Conservation (phyloP, 805 yeast genomes). For the Wickerhamiella kurtzmanii region DNA sequence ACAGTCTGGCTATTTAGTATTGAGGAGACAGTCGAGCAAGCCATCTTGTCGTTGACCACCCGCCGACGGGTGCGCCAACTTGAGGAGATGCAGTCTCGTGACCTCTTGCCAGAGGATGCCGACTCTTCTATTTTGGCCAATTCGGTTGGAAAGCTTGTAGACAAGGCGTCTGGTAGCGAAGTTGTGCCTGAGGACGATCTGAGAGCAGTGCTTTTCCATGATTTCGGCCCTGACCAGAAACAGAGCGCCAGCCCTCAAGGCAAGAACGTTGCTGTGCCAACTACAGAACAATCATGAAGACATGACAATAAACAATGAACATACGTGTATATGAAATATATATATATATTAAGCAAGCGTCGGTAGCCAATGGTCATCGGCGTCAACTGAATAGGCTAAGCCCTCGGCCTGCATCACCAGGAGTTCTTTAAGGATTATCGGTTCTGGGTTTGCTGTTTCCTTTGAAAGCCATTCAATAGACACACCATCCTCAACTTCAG, state of each 20-base stretch:
- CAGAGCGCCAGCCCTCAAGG: background rate
- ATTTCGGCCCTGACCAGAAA: background rate
- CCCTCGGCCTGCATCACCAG: slow-evolving; percentile 6
- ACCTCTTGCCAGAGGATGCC: slow-evolving; percentile 5
- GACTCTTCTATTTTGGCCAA: slow-evolving; percentile 13
- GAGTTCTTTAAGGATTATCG: background rate
- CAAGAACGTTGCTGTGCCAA: background rate
- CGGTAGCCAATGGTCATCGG: slow-evolving; percentile 5
- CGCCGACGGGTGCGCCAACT: slow-evolving; percentile 36
- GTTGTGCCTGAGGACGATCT: slow-evolving; percentile 12
- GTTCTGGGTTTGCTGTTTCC: slow-evolving; percentile 6
- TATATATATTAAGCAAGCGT: background rate
- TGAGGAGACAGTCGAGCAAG: slow-evolving; percentile 76
- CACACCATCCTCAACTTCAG: slow-evolving; percentile 12
- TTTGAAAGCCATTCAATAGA: slow-evolving; percentile 10
- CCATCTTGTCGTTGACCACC: slow-evolving; percentile 58
- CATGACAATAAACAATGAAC: background rate
- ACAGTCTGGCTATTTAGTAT: slow-evolving; percentile 88
- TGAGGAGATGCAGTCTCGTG: slow-evolving; percentile 10
- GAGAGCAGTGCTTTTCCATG: slow-evolving; percentile 6
- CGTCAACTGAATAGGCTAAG: slow-evolving; percentile 9
- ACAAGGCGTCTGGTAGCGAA: slow-evolving; percentile 17
- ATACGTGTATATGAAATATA: background rate
- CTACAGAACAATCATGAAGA: background rate
- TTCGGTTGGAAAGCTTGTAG: slow-evolving; percentile 11